A percentile compares a stretch with the other conserved stretches of the same genome.
These are phyloP conservation scores for Rhodomyrtus tomentosa DNA, from an alignment of 345 rosid genomes.

Conservation along the genomic window DNA sequence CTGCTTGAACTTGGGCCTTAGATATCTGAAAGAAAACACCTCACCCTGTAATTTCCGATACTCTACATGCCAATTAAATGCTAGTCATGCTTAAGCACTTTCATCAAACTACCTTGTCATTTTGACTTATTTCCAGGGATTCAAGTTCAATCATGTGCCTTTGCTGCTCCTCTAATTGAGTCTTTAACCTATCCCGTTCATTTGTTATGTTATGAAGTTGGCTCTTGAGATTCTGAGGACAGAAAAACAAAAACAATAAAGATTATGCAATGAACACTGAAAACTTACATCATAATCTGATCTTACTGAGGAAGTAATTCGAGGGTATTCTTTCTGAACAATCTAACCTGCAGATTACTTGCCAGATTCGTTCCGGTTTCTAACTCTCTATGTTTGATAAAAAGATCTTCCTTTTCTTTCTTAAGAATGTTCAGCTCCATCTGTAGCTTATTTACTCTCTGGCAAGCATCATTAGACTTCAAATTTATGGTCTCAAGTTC, in stretches of 20 bases:
- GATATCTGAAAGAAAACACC: slow-evolving; percentile 19
- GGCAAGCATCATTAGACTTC: slow-evolving; percentile 26
- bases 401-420: slow-evolving; percentile 33
- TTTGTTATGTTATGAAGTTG: slow-evolving; percentile 11
- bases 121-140: slow-evolving; percentile 1
- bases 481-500: slow-evolving; percentile 21
- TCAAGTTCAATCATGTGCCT: slow-evolving; percentile 9
- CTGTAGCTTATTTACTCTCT: slow-evolving; percentile 18
- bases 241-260: not conserved
- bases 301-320: not conserved
- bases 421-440: slow-evolving; percentile 24
- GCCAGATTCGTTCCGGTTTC: slow-evolving; percentile 6
- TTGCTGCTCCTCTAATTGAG: slow-evolving; percentile 17
- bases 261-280: not conserved
- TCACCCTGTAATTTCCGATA: not conserved
- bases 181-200: slow-evolving; percentile 23
- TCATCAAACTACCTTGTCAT: slow-evolving; percentile 9
- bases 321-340: not conserved
- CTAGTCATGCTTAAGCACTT: not conserved
- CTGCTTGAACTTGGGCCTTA: slow-evolving; percentile 24
- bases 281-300: not conserved
- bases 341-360: slow-evolving; percentile 29
- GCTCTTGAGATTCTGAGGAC: slow-evolving; percentile 18
- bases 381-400: slow-evolving; percentile 14
- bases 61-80: not conserved